A percentile compares a stretch with the other conserved stretches of the same genome.
Evolutionary conservation across 2,329 filamentous ascomycete species (phyloP).

Genomic region (Fusarium udum): DNA sequence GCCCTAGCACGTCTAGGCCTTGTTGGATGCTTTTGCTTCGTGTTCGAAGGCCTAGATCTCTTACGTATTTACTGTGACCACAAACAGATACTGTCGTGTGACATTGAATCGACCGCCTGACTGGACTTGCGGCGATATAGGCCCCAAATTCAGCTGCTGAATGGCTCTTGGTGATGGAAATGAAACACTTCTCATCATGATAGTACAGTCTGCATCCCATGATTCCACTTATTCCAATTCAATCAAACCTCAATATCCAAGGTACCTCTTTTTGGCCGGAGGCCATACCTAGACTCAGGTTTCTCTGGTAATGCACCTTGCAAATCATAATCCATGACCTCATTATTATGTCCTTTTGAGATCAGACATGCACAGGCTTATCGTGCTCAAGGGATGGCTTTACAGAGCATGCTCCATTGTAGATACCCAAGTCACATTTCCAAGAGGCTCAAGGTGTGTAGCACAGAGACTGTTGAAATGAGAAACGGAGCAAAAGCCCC

Average conservation of each 20-base stretch:
- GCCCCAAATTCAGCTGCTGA: neutral
- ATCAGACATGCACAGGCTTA: neutral
- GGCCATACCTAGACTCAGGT: neutral
- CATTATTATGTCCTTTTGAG: neutral
- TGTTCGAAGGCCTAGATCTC: no score
- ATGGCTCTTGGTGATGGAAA: neutral
- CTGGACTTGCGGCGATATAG: neutral
- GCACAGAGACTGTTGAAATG: neutral
- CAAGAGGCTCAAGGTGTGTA: neutral
- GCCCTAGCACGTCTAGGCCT: neutral
- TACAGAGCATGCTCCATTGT: no score
- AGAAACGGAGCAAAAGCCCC: neutral
- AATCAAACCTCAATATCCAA: neutral
- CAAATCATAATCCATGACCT: no score
- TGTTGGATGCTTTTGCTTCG: no score
- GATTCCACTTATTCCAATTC: no score
- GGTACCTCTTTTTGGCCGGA: neutral
- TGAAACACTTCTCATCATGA: neutral
- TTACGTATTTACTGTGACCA: neutral
- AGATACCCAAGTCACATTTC: neutral
- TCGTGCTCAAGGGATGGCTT: neutral
- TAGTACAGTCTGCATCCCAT: neutral
- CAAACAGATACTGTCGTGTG: neutral
- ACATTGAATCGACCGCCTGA: neutral
- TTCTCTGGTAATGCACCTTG: neutral